Evolutionary conservation across 73 alveolate species (phyloP).

Genomic region (Blepharisma japonicum): DNA sequence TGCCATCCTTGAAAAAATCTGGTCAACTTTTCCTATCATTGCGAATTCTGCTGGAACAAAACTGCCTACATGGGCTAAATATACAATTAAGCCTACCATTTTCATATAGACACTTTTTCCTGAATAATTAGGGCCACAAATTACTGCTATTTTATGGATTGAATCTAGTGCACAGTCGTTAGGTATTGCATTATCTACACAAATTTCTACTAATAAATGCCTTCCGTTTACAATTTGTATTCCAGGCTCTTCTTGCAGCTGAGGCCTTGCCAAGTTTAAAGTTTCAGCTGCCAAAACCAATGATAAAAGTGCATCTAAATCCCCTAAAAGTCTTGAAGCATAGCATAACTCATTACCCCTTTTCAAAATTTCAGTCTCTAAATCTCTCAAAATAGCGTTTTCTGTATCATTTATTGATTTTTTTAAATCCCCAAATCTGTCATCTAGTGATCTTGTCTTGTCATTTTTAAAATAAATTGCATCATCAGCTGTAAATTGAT

Average conservation of each 20-base stretch:
- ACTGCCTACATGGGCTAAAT: conserved; percentile 65
- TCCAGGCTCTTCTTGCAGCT: not conserved
- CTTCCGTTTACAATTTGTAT: conserved; percentile 20
- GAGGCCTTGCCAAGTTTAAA: conserved; percentile 1
- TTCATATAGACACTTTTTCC: conserved; percentile 63
- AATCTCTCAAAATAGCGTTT: not conserved
- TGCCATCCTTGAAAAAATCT: conserved; percentile 65
- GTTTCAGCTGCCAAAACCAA: conserved; percentile 1
- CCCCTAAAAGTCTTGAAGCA: not conserved
- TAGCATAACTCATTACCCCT: not conserved
- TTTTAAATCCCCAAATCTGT: conserved; percentile 24
- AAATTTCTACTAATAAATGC: conserved; percentile 19
- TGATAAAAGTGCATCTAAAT: not conserved
- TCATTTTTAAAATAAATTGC: conserved; percentile 16
- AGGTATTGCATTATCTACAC: not conserved
- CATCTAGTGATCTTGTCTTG: conserved; percentile 3
- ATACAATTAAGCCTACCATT: conserved; percentile 62
- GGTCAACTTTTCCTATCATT: conserved; percentile 55
- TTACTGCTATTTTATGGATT: conserved; percentile 44
- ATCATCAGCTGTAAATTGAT: conserved; percentile 10
- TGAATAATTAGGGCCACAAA: conserved; percentile 65
- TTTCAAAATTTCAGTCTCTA: conserved; percentile 6
- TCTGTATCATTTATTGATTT: not conserved
- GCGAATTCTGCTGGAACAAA: conserved; percentile 65
- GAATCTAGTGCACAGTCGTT: conserved; percentile 17